Conservation (phyloP, 352 stramenopile genomes). For the Pythium aphanidermatum region DNA sequence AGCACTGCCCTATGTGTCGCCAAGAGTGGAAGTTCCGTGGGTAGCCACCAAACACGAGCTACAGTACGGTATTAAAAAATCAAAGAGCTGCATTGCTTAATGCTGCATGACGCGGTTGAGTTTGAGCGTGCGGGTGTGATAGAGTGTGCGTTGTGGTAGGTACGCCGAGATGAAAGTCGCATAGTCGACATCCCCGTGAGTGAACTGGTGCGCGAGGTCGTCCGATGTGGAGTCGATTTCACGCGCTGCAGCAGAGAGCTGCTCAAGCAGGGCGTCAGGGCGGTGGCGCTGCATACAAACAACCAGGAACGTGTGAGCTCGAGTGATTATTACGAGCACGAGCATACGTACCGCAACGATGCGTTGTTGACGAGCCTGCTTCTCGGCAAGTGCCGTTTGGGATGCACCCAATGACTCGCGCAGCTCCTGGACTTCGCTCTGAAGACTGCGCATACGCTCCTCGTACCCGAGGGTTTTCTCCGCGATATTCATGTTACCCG, state of each 20-base stretch:
- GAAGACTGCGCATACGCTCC: slow-evolving; percentile 35
- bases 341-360: slow-evolving; percentile 48
- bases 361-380: slow-evolving; percentile 62
- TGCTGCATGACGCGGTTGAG: slow-evolving; percentile 61
- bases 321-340: too few relatives aligned
- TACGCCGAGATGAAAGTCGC: slow-evolving; percentile 59
- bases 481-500: slow-evolving; percentile 70
- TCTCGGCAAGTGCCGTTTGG: slow-evolving; percentile 56
- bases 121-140: slow-evolving; percentile 74
- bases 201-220: slow-evolving; percentile 64
- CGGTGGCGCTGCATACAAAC: slow-evolving; percentile 41
- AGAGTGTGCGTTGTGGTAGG: slow-evolving; percentile 57
- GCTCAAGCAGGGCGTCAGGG: slow-evolving; percentile 62
- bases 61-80: slow-evolving; percentile 6
- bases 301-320: background rate
- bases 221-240: slow-evolving; percentile 62
- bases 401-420: slow-evolving; percentile 37
- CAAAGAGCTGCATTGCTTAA: slow-evolving; percentile 14
- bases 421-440: slow-evolving; percentile 43
- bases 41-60: too few relatives aligned
- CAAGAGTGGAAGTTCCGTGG: slow-evolving; percentile 85
- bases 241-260: slow-evolving; percentile 53
- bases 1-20: slow-evolving; percentile 88
- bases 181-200: slow-evolving; percentile 67
- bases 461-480: slow-evolving; percentile 65